Conservation (phyloP, 1,284 basidiomycete species). For the Stereum hirsutum region DNA sequence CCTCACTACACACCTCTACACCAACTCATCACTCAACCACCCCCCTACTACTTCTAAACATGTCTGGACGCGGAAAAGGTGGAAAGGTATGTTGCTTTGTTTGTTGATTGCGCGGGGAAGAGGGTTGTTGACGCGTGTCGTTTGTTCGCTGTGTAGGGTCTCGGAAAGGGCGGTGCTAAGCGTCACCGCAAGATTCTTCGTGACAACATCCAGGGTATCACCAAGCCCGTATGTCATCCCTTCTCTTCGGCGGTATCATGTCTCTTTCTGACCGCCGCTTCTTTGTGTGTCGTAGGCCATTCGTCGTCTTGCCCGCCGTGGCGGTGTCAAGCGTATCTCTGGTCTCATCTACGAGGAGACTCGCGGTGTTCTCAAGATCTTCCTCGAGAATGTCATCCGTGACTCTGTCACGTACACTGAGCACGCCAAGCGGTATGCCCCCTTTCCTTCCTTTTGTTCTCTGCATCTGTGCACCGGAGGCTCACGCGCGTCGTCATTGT, state of each 20-base stretch:
- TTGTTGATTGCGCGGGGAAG: neutral
- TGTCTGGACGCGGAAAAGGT: constrained; percentile 36
- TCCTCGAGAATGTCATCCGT: constrained; percentile 69
- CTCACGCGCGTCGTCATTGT: neutral
- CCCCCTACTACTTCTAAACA: constrained; percentile 8
- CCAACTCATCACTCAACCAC: neutral
- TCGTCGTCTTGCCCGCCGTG: constrained; percentile 77
- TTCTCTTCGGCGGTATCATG: neutral
- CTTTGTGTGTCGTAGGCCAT: constrained; percentile 40
- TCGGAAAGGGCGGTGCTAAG: constrained; percentile 65
- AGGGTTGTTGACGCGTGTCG: constrained; percentile 14
- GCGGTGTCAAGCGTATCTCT: constrained; percentile 78
- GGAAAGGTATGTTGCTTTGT: constrained; percentile 21
- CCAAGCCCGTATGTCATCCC: constrained; percentile 28
- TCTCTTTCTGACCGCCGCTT: neutral
- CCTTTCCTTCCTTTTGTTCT: constrained; percentile 5
- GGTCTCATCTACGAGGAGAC: constrained; percentile 78
- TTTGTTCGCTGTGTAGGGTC: constrained; percentile 26
- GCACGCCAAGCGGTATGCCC: constrained; percentile 72
- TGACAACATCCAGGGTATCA: constrained; percentile 69
- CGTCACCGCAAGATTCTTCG: constrained; percentile 63
- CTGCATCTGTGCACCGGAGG: neutral
- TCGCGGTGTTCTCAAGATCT: constrained; percentile 79
- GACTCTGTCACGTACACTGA: constrained; percentile 88
- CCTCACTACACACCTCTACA: neutral